phyloP scores from a whole-genome alignment of 2,329 filamentous ascomycete species.

The Taxawa tesnikishii region DNA sequence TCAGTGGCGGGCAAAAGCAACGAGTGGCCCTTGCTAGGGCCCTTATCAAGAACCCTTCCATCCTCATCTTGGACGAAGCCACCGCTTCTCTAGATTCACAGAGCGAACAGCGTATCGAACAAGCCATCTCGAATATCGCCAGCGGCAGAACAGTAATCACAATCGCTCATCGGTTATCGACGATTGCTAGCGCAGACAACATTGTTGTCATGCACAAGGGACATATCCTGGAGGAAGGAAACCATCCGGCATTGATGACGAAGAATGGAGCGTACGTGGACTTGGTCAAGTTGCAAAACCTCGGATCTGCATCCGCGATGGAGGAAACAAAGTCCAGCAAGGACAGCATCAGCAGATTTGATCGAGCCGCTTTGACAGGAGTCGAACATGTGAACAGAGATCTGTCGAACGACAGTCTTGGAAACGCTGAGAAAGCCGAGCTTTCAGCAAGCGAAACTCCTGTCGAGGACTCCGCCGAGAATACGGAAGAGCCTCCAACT shows the following conservation, averaged over 20 bases:
- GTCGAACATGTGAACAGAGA: slow-evolving; percentile 5
- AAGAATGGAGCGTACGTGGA: slow-evolving; percentile 29
- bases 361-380: not conserved
- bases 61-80: slow-evolving; percentile 27
- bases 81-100: slow-evolving; percentile 29
- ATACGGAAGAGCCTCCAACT: slow-evolving; percentile 10
- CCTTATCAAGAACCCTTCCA: slow-evolving; percentile 22
- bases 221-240: slow-evolving; percentile 34
- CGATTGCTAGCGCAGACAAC: slow-evolving; percentile 26
- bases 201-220: slow-evolving; percentile 38
- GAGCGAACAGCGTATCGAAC: slow-evolving; percentile 24
- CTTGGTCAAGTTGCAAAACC: slow-evolving; percentile 35
- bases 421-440: slow-evolving; percentile 3
- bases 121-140: slow-evolving; percentile 20
- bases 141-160: slow-evolving; percentile 26
- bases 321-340: not conserved
- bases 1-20: slow-evolving; percentile 27
- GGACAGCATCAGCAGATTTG: slow-evolving; percentile 5
- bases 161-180: slow-evolving; percentile 30
- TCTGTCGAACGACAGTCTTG: not conserved
- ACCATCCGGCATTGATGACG: slow-evolving; percentile 33
- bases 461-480: slow-evolving; percentile 7
- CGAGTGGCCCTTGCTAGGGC: slow-evolving; percentile 26
- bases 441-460: slow-evolving; percentile 3
- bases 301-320: slow-evolving; percentile 4